These are phyloP conservation scores for Cercophora sp. DNA, from an alignment of 495 filamentous ascomycete genomes.

Conservation along the genomic window DNA sequence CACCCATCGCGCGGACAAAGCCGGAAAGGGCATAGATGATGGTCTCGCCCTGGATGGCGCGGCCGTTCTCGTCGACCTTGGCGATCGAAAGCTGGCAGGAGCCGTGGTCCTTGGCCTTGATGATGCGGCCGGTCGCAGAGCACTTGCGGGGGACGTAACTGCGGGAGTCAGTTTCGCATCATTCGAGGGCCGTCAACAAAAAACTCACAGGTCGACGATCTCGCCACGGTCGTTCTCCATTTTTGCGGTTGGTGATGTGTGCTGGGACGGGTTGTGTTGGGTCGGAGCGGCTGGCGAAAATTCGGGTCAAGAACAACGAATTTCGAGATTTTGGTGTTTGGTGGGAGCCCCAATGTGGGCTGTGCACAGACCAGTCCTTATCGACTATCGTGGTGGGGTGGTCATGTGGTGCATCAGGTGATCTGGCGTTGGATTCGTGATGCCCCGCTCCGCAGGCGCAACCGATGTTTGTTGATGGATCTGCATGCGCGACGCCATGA, in stretches of 20 bases:
- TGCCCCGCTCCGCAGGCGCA: background rate
- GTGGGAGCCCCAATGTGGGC: conserved; percentile 28
- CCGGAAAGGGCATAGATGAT: conserved; percentile 95
- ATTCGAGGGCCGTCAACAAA: conserved; percentile 24
- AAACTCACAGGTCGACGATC: conserved; percentile 89
- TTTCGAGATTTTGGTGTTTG: conserved; percentile 30
- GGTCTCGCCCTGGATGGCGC: conserved; percentile 90
- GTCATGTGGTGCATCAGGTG: conserved; percentile 23
- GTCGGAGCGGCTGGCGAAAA: conserved; percentile 26
- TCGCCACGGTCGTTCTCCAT: conserved; percentile 63
- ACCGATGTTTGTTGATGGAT: background rate
- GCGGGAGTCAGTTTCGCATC: conserved; percentile 9
- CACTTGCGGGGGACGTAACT: conserved; percentile 99
- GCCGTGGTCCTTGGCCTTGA: conserved; percentile 98
- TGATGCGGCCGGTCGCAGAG: conserved; percentile 93
- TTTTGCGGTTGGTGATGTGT: conserved; percentile 28
- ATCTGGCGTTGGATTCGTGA: conserved; percentile 19
- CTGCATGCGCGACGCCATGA: background rate
- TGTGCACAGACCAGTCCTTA: conserved; percentile 22
- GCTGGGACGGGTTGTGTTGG: conserved; percentile 22
- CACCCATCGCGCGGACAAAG: conserved; percentile 95
- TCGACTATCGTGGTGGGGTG: background rate
- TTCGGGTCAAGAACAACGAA: conserved; percentile 20
- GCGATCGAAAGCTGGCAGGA: conserved; percentile 87
- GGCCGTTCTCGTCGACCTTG: conserved; percentile 96